These are phyloP conservation scores for Teratosphaeriaceae sp. DNA, from an alignment of 2,329 filamentous ascomycete species.

Conservation along the genomic window DNA sequence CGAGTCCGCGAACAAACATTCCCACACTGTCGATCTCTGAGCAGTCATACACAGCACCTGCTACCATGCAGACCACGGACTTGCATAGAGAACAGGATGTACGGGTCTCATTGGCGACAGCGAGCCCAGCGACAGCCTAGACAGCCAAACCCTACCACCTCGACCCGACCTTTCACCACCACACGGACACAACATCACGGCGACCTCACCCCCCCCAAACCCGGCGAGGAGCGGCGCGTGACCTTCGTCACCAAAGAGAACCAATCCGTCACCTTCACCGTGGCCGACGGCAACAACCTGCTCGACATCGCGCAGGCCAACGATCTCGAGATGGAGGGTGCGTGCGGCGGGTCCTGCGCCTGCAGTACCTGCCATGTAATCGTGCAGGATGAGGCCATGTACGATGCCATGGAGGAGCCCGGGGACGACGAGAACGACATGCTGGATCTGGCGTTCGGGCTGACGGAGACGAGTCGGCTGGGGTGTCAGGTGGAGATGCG, in stretches of 20 bases:
- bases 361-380: conserved; percentile 93
- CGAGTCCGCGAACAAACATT: background rate
- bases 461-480: conserved; percentile 77
- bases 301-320: conserved; percentile 91
- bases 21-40: background rate
- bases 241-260: conserved; percentile 94
- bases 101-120: no score
- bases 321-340: conserved; percentile 96
- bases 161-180: conserved; percentile 2
- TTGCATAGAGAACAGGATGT: no score
- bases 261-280: conserved; percentile 66
- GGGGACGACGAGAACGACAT: conserved; percentile 64
- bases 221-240: conserved; percentile 84
- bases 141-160: background rate
- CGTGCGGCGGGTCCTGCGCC: conserved; percentile 88
- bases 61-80: no score
- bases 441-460: conserved; percentile 82
- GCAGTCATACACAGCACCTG: background rate
- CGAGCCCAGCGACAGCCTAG: no score
- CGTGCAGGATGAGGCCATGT: conserved; percentile 61
- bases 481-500: conserved; percentile 91
- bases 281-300: conserved; percentile 78
- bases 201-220: conserved; percentile 75
- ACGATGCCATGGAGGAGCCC: conserved; percentile 37
- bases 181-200: conserved; percentile 44